These are phyloP conservation scores for Fusarium sp. DNA, from an alignment of 2,329 filamentous ascomycete genomes.

Conservation along the genomic window DNA sequence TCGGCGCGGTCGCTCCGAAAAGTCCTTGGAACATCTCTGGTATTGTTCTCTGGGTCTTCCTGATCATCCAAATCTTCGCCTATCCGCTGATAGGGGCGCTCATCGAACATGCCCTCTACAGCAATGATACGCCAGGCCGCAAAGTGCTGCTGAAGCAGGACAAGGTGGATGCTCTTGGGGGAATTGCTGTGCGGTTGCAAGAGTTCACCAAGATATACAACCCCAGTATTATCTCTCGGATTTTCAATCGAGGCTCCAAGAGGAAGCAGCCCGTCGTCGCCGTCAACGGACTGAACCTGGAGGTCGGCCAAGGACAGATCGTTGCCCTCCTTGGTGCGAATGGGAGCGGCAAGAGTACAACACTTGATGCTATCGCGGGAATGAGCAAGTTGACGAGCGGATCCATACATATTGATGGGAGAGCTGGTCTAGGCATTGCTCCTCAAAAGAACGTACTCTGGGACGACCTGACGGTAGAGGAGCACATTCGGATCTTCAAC, in stretches of 20 bases:
- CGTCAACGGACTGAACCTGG: constrained; percentile 78
- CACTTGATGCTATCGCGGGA: constrained; percentile 87
- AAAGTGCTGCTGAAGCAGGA: constrained; percentile 58
- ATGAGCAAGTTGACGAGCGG: constrained; percentile 82
- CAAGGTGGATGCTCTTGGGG: constrained; percentile 42
- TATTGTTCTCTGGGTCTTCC: constrained; percentile 81
- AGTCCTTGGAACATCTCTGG: constrained; percentile 78
- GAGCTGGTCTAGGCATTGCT: constrained; percentile 85
- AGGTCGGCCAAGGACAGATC: constrained; percentile 82
- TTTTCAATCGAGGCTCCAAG: constrained; percentile 58
- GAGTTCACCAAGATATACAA: constrained; percentile 83
- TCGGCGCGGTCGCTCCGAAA: constrained; percentile 71
- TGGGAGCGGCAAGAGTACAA: constrained; percentile 91
- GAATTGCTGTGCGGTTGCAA: constrained; percentile 75
- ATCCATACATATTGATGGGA: constrained; percentile 80
- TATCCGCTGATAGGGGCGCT: constrained; percentile 82
- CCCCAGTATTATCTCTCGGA: constrained; percentile 70
- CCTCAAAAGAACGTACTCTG: constrained; percentile 96
- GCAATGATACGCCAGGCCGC: constrained; percentile 75
- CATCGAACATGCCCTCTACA: constrained; percentile 80
- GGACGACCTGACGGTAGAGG: constrained; percentile 87
- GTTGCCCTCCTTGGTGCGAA: constrained; percentile 89
- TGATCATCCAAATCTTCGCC: constrained; percentile 80
- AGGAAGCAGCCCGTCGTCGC: constrained; percentile 76
- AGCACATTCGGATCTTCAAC: constrained; percentile 89